Conservation (phyloP, 2,329 filamentous ascomycete genomes). For the Exophiala spinifera region DNA sequence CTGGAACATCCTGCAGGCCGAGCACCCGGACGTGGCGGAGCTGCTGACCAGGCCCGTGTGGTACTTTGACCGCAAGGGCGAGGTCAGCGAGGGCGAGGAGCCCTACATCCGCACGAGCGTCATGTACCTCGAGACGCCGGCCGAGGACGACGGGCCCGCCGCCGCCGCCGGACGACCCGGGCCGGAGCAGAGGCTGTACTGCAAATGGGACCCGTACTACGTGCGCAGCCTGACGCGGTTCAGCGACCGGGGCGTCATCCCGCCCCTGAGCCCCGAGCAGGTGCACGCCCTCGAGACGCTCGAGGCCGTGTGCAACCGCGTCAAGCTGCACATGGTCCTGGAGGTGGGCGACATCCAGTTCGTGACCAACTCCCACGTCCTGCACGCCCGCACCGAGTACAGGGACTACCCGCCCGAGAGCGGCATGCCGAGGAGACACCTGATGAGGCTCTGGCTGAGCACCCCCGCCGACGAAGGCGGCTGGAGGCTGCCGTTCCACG, state of each 20-base stretch:
- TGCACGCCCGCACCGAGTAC: constrained; percentile 80
- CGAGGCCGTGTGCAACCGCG: constrained; percentile 70
- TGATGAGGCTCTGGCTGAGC: constrained; percentile 81
- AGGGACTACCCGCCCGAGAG: constrained; percentile 60
- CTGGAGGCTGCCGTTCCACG: constrained; percentile 79
- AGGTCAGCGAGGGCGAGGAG: constrained; percentile 70
- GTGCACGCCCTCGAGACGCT: constrained; percentile 64
- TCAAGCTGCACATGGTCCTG: constrained; percentile 79
- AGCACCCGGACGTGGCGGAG: constrained; percentile 75
- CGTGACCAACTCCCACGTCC: constrained; percentile 71
- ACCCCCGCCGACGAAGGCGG: constrained; percentile 79
- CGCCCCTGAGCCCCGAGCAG: constrained; percentile 67
- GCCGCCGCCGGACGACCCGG: not conserved
- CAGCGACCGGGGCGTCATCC: constrained; percentile 69
- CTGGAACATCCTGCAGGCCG: constrained; percentile 72
- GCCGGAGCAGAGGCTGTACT: constrained; percentile 58
- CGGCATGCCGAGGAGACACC: constrained; percentile 59
- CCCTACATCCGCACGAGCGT: constrained; percentile 70
- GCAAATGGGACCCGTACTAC: constrained; percentile 90
- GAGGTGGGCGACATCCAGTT: constrained; percentile 89
- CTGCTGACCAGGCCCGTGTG: constrained; percentile 73
- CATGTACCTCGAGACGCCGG: constrained; percentile 65
- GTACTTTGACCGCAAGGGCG: constrained; percentile 92
- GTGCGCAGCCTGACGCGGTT: constrained; percentile 73
- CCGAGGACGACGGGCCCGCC: constrained; percentile 40